Percentiles rank a stretch among this genome's conserved stretches.
Conservation (phyloP, 495 filamentous ascomycete genomes). For the Hypoxylon fragiforme region DNA sequence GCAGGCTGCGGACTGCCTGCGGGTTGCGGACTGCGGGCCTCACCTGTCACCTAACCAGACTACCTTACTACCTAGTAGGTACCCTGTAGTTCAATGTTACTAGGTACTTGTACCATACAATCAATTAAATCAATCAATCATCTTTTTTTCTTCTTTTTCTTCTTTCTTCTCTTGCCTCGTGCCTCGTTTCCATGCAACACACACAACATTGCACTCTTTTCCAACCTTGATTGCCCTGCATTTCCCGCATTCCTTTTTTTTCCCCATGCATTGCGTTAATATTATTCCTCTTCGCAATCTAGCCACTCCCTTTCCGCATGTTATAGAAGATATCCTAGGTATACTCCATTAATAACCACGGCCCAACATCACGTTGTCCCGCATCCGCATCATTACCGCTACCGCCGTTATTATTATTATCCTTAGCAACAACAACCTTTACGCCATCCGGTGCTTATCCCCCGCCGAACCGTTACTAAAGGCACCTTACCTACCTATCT, state of each 20-base stretch:
- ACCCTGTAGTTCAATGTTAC: neutral
- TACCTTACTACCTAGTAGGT: neutral
- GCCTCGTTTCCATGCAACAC: neutral
- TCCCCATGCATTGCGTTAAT: constrained; percentile 13
- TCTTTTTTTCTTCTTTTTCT: constrained; percentile 3
- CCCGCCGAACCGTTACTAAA: too few relatives aligned
- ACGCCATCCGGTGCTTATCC: too few relatives aligned
- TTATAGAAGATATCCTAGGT: neutral
- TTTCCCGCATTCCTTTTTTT: constrained; percentile 22
- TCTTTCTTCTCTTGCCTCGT: constrained; percentile 5
- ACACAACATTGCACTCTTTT: constrained; percentile 4
- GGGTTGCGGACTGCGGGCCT: too few relatives aligned
- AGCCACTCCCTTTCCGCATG: constrained; percentile 3
- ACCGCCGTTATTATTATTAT: too few relatives aligned
- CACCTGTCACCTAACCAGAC: too few relatives aligned
- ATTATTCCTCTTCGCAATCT: neutral
- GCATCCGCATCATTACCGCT: neutral
- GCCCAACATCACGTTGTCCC: too few relatives aligned
- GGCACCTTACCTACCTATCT: constrained; percentile 5
- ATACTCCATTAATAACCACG: neutral
- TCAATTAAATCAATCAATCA: constrained; percentile 13
- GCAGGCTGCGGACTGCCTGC: too few relatives aligned
- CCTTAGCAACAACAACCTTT: too few relatives aligned
- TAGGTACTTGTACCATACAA: constrained; percentile 7
- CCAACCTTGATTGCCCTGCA: neutral